phyloP scores from a whole-genome alignment of 2,329 filamentous ascomycete genomes.

The Fusarium tricinctum region DNA sequence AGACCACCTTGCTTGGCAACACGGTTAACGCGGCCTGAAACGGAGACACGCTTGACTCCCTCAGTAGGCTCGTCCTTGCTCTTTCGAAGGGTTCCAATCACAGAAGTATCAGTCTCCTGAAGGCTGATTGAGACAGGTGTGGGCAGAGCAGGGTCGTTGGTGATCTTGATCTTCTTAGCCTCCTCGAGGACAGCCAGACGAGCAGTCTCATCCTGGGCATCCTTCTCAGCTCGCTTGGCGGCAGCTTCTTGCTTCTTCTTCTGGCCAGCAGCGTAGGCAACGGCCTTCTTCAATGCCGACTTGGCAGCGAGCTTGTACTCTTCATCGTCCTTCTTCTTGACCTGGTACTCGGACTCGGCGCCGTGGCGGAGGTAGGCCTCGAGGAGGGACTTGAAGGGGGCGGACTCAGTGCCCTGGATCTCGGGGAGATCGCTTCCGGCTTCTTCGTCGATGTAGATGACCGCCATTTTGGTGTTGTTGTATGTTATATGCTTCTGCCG shows the following conservation, averaged over 20 bases:
- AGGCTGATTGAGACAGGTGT: slow-evolving; percentile 82
- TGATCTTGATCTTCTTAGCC: slow-evolving; percentile 50
- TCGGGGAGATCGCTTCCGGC: slow-evolving; percentile 78
- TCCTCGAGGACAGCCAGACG: slow-evolving; percentile 46
- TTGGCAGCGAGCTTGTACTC: slow-evolving; percentile 51
- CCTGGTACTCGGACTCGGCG: slow-evolving; percentile 57
- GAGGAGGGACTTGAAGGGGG: slow-evolving; percentile 85
- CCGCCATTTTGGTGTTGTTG: slow-evolving; percentile 51
- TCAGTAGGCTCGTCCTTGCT: slow-evolving; percentile 52
- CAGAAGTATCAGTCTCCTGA: slow-evolving; percentile 58
- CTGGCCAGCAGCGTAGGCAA: slow-evolving; percentile 44
- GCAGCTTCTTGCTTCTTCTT: slow-evolving; percentile 49
- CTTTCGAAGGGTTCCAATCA: slow-evolving; percentile 52
- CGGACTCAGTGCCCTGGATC: slow-evolving; percentile 76
- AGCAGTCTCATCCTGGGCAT: slow-evolving; percentile 45
- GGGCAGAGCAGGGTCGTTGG: slow-evolving; percentile 79
- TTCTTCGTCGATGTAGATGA: slow-evolving; percentile 77
- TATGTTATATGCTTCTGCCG: slow-evolving; percentile 13
- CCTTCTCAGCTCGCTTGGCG: slow-evolving; percentile 48
- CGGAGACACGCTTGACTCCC: slow-evolving; percentile 70
- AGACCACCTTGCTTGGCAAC: slow-evolving; percentile 85
- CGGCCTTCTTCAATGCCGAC: slow-evolving; percentile 50
- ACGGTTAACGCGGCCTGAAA: slow-evolving; percentile 86
- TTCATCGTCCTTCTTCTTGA: slow-evolving; percentile 57
- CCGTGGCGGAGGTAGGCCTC: slow-evolving; percentile 75